A percentile compares a stretch with the other conserved stretches of the same genome.
These are phyloP conservation scores for Saitozyma podzolica DNA, from an alignment of 768 basidiomycete species.

Conservation along the genomic window DNA sequence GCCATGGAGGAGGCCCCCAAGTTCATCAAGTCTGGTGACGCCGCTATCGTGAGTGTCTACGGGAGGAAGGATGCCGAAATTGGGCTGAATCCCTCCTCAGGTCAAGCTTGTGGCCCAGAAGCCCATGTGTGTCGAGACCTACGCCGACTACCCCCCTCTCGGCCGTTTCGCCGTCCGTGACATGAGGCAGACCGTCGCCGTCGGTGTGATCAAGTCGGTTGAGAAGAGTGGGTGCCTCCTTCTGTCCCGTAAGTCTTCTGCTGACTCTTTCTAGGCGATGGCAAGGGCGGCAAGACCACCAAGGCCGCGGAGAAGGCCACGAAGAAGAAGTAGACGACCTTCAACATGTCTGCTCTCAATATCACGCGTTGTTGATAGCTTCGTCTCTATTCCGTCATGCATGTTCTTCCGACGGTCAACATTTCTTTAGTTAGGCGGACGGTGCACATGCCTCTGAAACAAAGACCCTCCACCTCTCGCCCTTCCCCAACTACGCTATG, in stretches of 20 bases:
- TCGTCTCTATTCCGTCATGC: too few relatives aligned
- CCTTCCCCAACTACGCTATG: too few relatives aligned
- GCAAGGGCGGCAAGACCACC: not conserved
- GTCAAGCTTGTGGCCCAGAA: constrained; percentile 92
- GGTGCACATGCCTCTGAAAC: too few relatives aligned
- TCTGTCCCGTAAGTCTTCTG: not conserved
- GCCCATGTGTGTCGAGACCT: constrained; percentile 75
- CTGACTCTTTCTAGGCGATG: not conserved
- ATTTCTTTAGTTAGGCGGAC: too few relatives aligned
- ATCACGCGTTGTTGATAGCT: too few relatives aligned
- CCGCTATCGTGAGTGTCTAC: constrained; percentile 72
- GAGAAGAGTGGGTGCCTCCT: constrained; percentile 63
- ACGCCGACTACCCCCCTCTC: constrained; percentile 83
- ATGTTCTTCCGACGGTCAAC: too few relatives aligned
- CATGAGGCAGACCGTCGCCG: constrained; percentile 68
- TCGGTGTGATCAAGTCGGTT: constrained; percentile 97
- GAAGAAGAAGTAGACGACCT: too few relatives aligned
- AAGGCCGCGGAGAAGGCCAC: not conserved
- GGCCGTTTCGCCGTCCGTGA: constrained; percentile 65
- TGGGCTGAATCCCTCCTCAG: too few relatives aligned
- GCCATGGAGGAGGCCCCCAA: constrained; percentile 65
- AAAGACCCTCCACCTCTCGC: too few relatives aligned
- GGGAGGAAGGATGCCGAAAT: not conserved
- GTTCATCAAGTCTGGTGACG: constrained; percentile 97
- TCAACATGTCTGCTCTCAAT: too few relatives aligned